These are phyloP conservation scores for Alternaria incomplexa DNA, from an alignment of 2,329 filamentous ascomycete genomes.

Conservation along the genomic window DNA sequence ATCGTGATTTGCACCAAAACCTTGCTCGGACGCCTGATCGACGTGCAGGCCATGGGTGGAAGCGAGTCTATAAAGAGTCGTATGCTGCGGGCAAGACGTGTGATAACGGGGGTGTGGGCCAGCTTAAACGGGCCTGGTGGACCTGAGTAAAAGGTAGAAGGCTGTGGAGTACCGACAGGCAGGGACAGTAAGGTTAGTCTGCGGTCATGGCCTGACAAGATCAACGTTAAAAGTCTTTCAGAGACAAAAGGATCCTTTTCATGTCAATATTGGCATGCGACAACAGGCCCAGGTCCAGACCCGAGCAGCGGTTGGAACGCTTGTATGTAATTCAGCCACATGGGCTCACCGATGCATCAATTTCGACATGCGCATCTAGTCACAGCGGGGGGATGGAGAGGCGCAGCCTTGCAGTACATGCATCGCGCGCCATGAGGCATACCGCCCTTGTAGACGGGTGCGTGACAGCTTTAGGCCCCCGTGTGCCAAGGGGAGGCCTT, in stretches of 20 bases:
- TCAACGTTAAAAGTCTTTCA: not conserved
- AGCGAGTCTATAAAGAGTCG: constrained; percentile 4
- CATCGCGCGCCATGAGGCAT: not conserved
- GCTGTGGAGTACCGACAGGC: not conserved
- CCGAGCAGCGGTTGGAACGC: not conserved
- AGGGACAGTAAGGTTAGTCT: not conserved
- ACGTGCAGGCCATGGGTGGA: not conserved
- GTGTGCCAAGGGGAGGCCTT: not conserved
- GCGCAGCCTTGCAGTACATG: not conserved
- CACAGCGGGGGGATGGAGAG: not conserved
- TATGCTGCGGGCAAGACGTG: not conserved
- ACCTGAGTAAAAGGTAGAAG: not conserved
- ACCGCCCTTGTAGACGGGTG: not conserved
- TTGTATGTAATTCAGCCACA: not conserved
- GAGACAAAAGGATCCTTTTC: not conserved
- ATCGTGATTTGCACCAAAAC: not conserved
- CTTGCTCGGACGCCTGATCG: not conserved
- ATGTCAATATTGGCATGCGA: not conserved
- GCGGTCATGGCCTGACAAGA: not conserved
- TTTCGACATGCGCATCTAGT: not conserved
- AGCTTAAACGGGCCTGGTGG: not conserved
- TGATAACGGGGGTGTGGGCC: constrained; percentile 2
- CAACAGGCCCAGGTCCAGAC: not conserved
- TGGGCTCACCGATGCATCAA: not conserved
- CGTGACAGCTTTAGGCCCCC: not conserved